Evolutionary conservation across 768 basidiomycete species (phyloP).

Genomic region (Boletus huronensis): DNA sequence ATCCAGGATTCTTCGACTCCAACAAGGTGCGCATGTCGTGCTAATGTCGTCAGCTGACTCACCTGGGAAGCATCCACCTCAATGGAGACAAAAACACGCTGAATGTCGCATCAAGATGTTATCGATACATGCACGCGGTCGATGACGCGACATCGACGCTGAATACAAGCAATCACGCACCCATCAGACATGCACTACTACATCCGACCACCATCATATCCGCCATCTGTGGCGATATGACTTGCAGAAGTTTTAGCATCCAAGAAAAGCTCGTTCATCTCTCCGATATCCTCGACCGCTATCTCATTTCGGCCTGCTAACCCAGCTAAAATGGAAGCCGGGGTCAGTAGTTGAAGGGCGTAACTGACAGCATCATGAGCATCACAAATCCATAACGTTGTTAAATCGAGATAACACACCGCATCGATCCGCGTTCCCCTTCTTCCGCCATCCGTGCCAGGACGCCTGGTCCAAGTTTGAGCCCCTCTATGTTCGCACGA

Average conservation of each 20-base stretch:
- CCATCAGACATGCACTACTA: constrained; percentile 21
- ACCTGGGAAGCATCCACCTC: neutral
- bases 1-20: constrained; percentile 10
- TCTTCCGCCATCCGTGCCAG: constrained; percentile 77
- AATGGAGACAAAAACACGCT: neutral
- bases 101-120: neutral
- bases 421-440: constrained; percentile 76
- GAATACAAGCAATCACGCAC: constrained; percentile 3
- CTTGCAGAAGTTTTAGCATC: constrained; percentile 84
- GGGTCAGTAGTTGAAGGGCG: constrained; percentile 86
- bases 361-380: constrained; percentile 49
- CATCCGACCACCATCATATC: constrained; percentile 33
- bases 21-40: neutral
- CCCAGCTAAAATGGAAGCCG: constrained; percentile 82
- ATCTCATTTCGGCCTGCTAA: constrained; percentile 79
- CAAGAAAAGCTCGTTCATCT: constrained; percentile 93
- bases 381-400: constrained; percentile 9
- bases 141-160: constrained; percentile 5
- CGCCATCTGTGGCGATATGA: constrained; percentile 43
- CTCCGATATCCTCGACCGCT: constrained; percentile 81
- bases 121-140: constrained; percentile 5
- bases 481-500: constrained; percentile 82
- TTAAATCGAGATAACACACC: constrained; percentile 42
- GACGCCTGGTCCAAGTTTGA: constrained; percentile 71
- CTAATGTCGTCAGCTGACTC: neutral